Conservation (phyloP, 495 filamentous ascomycete genomes). For the Platismatia glauca region DNA sequence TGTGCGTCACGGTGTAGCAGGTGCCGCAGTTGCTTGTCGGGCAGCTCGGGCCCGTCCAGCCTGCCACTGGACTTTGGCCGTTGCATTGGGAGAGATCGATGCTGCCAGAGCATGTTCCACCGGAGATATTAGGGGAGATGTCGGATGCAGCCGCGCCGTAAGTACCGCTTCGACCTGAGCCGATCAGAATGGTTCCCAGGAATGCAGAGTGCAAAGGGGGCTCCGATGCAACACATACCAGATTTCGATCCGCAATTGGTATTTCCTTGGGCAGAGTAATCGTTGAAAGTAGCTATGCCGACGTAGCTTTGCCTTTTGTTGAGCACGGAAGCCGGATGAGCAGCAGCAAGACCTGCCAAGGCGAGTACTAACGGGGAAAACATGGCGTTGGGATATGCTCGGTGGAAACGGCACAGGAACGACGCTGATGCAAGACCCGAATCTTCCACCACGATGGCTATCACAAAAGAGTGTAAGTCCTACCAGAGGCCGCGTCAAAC, state of each 20-base stretch:
- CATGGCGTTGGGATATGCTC: neutral
- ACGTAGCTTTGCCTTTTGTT: slow-evolving; percentile 3
- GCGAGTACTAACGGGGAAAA: neutral
- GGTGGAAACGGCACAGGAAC: neutral
- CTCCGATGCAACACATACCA: slow-evolving; percentile 1
- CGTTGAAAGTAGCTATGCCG: slow-evolving; percentile 16
- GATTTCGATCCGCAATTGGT: slow-evolving; percentile 7
- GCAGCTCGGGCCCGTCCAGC: slow-evolving; percentile 17
- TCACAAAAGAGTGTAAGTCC: neutral
- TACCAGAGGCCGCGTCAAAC: neutral
- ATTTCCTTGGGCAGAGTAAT: slow-evolving; percentile 12
- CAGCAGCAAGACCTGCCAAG: slow-evolving; percentile 1
- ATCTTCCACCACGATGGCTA: neutral
- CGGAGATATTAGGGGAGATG: slow-evolving; percentile 20
- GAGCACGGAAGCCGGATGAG: neutral
- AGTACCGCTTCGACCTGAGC: slow-evolving; percentile 13
- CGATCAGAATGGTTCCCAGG: neutral
- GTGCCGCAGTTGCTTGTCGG: slow-evolving; percentile 20
- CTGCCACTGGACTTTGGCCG: slow-evolving; percentile 16
- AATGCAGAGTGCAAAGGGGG: neutral
- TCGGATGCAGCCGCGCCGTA: slow-evolving; percentile 25
- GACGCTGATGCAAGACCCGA: neutral
- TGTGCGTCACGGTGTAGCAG: slow-evolving; percentile 23
- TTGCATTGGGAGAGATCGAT: slow-evolving; percentile 17
- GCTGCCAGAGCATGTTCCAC: slow-evolving; percentile 19